Evolutionary conservation across 768 basidiomycete genomes (phyloP).

Genomic region (Kwoniella botswanensis): DNA sequence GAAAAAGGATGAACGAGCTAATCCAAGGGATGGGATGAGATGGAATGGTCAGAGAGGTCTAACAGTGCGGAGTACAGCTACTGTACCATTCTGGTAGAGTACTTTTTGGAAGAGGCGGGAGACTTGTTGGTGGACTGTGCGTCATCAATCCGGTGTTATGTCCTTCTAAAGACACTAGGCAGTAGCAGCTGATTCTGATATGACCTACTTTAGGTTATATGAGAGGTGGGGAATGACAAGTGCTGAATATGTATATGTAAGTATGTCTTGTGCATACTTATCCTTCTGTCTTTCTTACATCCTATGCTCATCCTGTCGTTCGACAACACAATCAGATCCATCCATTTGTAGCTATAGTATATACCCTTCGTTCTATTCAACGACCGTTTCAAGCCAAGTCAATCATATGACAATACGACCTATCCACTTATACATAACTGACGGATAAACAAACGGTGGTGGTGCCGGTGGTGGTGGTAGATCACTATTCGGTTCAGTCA

Average conservation of each 20-base stretch:
- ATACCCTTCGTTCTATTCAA: not conserved
- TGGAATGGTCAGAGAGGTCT: not conserved
- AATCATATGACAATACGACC: not conserved
- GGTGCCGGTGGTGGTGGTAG: not conserved
- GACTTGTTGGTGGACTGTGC: not conserved
- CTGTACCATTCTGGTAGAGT: not conserved
- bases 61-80: not conserved
- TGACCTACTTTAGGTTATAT: not conserved
- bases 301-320: not conserved
- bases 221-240: not conserved
- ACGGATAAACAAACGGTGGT: not conserved
- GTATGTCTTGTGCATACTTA: not conserved
- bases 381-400: not conserved
- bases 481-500: slow-evolving; percentile 13
- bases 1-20: not conserved
- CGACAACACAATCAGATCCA: not conserved
- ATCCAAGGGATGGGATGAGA: not conserved
- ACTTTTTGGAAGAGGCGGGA: not conserved
- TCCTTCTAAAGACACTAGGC: not conserved
- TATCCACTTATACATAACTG: not conserved
- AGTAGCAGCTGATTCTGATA: too few relatives aligned
- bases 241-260: not conserved
- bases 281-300: not conserved
- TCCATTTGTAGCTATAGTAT: not conserved
- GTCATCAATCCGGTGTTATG: not conserved